phyloP scores from a whole-genome alignment of 1,284 basidiomycete genomes.

The Trametes sp. region DNA sequence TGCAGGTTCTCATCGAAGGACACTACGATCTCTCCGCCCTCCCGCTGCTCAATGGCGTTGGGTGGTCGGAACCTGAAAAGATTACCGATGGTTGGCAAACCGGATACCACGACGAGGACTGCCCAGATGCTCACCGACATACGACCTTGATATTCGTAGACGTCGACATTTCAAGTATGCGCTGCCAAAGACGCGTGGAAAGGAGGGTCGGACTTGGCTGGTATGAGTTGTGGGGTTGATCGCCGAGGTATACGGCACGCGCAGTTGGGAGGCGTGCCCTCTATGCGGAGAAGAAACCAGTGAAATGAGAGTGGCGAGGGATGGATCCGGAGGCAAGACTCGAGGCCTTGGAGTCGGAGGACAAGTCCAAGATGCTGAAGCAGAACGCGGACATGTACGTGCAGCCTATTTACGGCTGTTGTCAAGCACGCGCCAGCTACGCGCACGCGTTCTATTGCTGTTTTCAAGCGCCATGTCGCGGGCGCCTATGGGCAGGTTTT shows the following conservation, averaged over 20 bases:
- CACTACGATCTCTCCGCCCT: slow-evolving; percentile 92
- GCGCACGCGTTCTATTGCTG: slow-evolving; percentile 26
- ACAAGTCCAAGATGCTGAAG: slow-evolving; percentile 24
- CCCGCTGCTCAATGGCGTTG: slow-evolving; percentile 90
- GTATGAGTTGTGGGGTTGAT: slow-evolving; percentile 22
- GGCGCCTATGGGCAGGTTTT: too few relatives aligned
- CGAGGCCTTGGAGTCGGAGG: slow-evolving; percentile 19
- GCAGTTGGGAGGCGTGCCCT: slow-evolving; percentile 30
- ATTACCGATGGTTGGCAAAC: neutral
- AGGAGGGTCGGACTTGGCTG: slow-evolving; percentile 26
- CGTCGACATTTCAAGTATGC: slow-evolving; percentile 50
- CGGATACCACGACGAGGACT: slow-evolving; percentile 1
- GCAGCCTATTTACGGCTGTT: slow-evolving; percentile 39
- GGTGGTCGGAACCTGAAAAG: slow-evolving; percentile 89
- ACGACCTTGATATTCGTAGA: slow-evolving; percentile 93
- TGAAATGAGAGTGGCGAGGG: slow-evolving; percentile 28
- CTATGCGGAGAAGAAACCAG: slow-evolving; percentile 25
- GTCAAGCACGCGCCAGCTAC: slow-evolving; percentile 38
- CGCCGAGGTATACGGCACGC: slow-evolving; percentile 32
- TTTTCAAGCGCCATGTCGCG: too few relatives aligned
- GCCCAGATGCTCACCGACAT: slow-evolving; percentile 73
- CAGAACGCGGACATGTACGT: slow-evolving; percentile 18
- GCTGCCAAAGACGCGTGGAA: slow-evolving; percentile 22
- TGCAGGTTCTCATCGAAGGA: slow-evolving; percentile 87
- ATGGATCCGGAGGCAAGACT: slow-evolving; percentile 24